Base-by-base conservation (phyloP, 305 asterid species). In the Fraxinus sp. region DNA sequence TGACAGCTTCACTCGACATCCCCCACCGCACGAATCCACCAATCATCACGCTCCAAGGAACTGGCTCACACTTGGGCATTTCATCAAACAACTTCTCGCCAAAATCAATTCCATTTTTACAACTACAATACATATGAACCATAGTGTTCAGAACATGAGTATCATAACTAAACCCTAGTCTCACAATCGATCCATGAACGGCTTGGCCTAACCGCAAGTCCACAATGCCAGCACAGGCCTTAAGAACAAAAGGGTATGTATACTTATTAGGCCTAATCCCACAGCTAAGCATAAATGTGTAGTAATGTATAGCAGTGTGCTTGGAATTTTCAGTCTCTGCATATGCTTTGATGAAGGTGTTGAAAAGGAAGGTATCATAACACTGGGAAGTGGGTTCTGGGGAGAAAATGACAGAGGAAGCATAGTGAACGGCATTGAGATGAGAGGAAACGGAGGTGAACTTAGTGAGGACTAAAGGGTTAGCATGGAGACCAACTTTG, bases 211-310 rank as follows among this genome's bases (percentile, higher is more conserved):
- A 37, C 75, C 46, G 79, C 86, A 93, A 79, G 72, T 90, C 91
- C 74, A 88, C 91, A 52, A 91, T 82, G 55, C 97, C 97, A 46
- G 97, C 93, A 80, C 95, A 91, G 16, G 98, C 98, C 91, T 93
- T 95, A 39, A 93, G 90, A 77, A 95, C 85, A 81, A 93, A 92
- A 18, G 98, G 97, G 91, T 84, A 92, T 16, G 97, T 95, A 84
- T 89, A 95, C 75, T 93, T 91, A 78, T 93, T 93, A 8, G 95
- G 96, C 76, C 68, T 70, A 80, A 92, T 83, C 66, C 89, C 64
- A 68, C 84, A 86, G 52, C 66, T 52, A 0, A 89, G 87, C 98
- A 93, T 93, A 43, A 86, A 66, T n/a, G 79, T 80, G 28, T 90
- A 93, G 82, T 87, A 85, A 77, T 28, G 46, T 59, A 92, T 5